Base-by-base conservation (phyloP, 2,329 filamentous ascomycete species). In the Alternaria ethzedia region DNA sequence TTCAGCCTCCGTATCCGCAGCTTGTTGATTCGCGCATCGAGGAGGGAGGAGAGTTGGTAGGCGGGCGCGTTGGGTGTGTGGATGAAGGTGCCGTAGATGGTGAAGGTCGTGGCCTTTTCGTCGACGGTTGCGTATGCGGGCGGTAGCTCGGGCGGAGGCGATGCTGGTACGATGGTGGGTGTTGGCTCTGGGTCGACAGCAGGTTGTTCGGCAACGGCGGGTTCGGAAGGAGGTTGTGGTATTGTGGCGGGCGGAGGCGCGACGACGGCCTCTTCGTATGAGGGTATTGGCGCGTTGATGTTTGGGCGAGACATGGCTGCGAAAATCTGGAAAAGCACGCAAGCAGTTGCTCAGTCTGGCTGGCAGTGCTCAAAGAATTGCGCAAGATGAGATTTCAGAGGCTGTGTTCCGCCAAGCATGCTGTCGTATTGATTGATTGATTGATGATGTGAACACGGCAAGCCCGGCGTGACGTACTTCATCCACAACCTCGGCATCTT, bases 11-110 rank as follows among this genome's bases (percentile, higher is more conserved):
- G 71, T 41, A 75, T 66, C 44, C 68, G 69, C 11, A 76, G 59
- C 28, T 55, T 65, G 12, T 67, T 56, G 7, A 68, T 63, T 60
- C 64, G 66, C 26, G 68, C 60, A 54, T 68, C 67, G 57, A 75
- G 73, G 9, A 74, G 62, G 1, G 68, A 70, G 21, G 71, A 73
- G n/a, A 75, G 61, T 9, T 75, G 74, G 57, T 75, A 75, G 57
- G 67, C 70, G 15, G 73, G 72, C 30, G 66, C 67, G 5, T 63
- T 54, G 13, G 70, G 67, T 1, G 64, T 73, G 57, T 74, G 68
- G 36, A 75, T 73, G 61, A 76, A 73, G 17, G 73, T 76, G 25
- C 68, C 68, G 59, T 67, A 66, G 41, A 75, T 70, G 25, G 61
- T 66, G 44, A 70, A 75, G 8, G 62, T 70, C 7, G 72, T 75